Base-by-base conservation (phyloP, 805 yeast species). In the Zygotorulaspora sp. region DNA sequence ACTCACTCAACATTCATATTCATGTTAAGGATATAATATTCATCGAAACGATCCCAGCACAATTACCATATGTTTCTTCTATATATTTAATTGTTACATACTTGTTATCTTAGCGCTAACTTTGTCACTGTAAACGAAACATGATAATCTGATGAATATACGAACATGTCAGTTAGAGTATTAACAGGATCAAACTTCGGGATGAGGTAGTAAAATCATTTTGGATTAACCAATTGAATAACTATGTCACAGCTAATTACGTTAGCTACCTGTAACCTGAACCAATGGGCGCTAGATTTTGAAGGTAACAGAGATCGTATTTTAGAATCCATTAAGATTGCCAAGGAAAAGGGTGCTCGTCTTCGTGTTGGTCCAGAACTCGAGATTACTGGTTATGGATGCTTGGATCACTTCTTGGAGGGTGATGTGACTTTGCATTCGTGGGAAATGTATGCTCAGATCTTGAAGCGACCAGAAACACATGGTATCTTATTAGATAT, bases 261-360 rank as follows among this genome's bases (percentile, higher is more conserved):
- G 0, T 68, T 90, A 24, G 89, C 97, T 1, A 89, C 97, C 1
- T 90, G 97, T 64, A 87, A 89, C 53, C 71, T 92, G 47, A 92
- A 92, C 66, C 99, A 92, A 73, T 92, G 99, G 99, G 96, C 98
- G 0, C 70, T 92, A 38, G 99, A 92, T 61, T 92, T 87, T 61
- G 97, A 90, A 61, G 99, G 98, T 4, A 92, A 92, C 63, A 72
- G 96, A 37, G 96, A 89, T 56, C 71, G 99, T 40, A 90, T 92
- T 46, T 53, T 92, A 16, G 81, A 82, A 54, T 82, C 95, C 38
- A 90, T 92, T 53, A 58, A 56, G 15, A 69, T 74, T 35, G 96
- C 99, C 37, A 92, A 89, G 55, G 61, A 63, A 19, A 71, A 66
- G 43, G 85, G 86, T 11, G 94, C 99, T 0, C 67, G 70, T 13